Conservation (phyloP, 192 early-diverging fungal species). For the Paraglomus brasilianum region DNA sequence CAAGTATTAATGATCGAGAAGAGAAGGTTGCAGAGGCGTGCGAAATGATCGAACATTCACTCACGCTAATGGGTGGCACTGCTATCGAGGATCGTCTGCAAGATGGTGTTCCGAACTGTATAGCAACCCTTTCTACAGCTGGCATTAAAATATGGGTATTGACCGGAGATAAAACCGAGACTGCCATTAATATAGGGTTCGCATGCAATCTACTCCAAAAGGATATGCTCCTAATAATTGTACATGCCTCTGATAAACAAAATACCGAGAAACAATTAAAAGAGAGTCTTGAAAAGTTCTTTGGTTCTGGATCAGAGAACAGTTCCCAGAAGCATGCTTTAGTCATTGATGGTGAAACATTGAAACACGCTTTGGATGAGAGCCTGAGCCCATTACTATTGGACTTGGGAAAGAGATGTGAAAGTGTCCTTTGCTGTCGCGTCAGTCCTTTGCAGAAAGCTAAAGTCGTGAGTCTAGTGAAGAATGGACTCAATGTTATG, state of each 20-base stretch:
- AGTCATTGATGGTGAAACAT: slow-evolving; percentile 90
- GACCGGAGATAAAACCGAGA: slow-evolving; percentile 97
- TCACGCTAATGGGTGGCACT: slow-evolving; percentile 90
- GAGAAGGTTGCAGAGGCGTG: slow-evolving; percentile 73
- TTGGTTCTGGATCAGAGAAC: slow-evolving; percentile 36
- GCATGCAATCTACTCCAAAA: slow-evolving; percentile 85
- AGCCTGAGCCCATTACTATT: slow-evolving; percentile 60
- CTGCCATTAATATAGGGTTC: slow-evolving; percentile 97
- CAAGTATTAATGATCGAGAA: slow-evolving; percentile 77
- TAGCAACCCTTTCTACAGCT: slow-evolving; percentile 76
- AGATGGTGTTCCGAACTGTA: slow-evolving; percentile 94
- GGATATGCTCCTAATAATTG: slow-evolving; percentile 82
- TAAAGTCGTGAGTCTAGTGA: slow-evolving; percentile 87
- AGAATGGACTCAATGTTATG: slow-evolving; percentile 77
- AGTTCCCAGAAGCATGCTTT: slow-evolving; percentile 57
- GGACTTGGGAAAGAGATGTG: slow-evolving; percentile 74
- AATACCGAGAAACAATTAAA: slow-evolving; percentile 65
- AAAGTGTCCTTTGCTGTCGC: slow-evolving; percentile 91
- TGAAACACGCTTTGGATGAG: slow-evolving; percentile 72
- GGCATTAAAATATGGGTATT: slow-evolving; percentile 97
- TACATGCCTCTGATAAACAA: slow-evolving; percentile 58
- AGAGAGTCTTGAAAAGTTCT: slow-evolving; percentile 63
- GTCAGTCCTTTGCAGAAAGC: slow-evolving; percentile 97
- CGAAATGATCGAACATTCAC: slow-evolving; percentile 74
- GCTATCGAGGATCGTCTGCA: slow-evolving; percentile 98